Evolutionary conservation across 1,284 basidiomycete genomes (phyloP).

Genomic region (Cryptococcus sp.): DNA sequence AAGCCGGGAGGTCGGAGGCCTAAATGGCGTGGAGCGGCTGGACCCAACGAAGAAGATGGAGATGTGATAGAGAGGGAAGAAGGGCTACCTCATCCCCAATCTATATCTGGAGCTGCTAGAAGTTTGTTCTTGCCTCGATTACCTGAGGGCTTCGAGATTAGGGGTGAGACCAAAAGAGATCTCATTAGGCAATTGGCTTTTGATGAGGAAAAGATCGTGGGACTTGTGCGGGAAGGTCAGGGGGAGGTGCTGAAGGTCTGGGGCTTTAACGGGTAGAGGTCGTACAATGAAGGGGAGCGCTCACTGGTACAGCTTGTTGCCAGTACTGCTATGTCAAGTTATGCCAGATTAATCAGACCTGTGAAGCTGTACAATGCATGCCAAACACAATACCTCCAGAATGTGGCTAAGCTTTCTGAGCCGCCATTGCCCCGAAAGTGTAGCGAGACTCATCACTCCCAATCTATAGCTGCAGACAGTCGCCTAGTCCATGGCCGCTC

Average conservation of each 20-base stretch:
- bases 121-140: constrained; percentile 36
- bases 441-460: too few relatives aligned
- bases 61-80: constrained; percentile 2
- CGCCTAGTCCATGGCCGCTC: too few relatives aligned
- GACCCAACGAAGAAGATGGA: constrained; percentile 7
- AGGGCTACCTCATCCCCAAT: constrained; percentile 36
- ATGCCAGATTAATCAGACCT: too few relatives aligned
- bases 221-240: constrained; percentile 22
- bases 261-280: constrained; percentile 37
- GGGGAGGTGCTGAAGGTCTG: constrained; percentile 37
- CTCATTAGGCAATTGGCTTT: constrained; percentile 40
- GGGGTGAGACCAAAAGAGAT: background rate
- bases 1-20: constrained; percentile 19
- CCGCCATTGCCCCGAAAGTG: too few relatives aligned
- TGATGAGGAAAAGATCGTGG: constrained; percentile 48
- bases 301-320: too few relatives aligned
- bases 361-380: too few relatives aligned
- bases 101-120: constrained; percentile 40
- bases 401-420: too few relatives aligned
- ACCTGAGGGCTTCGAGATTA: constrained; percentile 10
- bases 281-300: too few relatives aligned
- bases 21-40: constrained; percentile 19
- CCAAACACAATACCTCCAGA: too few relatives aligned
- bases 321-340: too few relatives aligned
- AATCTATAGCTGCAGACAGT: too few relatives aligned